Evolutionary conservation across 1,284 basidiomycete genomes (phyloP).

Genomic region (Mycena sp.): DNA sequence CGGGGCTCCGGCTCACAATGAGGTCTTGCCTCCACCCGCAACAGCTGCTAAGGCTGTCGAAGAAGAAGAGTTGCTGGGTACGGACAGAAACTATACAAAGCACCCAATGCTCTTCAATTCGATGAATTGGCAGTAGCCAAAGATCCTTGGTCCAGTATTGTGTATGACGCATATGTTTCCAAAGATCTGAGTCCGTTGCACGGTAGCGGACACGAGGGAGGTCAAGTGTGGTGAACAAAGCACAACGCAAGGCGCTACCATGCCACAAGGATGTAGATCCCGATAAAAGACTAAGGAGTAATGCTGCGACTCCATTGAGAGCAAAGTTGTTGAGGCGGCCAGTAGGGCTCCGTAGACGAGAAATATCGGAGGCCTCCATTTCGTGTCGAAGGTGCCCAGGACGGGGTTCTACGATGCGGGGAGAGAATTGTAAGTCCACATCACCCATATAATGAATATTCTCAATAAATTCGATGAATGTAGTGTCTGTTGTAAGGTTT

Average conservation of each 20-base stretch:
- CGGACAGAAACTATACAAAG: neutral
- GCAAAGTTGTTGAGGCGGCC: conserved; percentile 5
- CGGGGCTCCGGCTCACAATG: too few species aligned
- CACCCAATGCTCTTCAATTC: conserved; percentile 6
- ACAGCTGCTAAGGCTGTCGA: neutral
- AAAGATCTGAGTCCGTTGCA: conserved; percentile 19
- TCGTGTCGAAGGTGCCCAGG: too few species aligned
- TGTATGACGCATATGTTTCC: conserved; percentile 16
- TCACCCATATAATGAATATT: too few species aligned
- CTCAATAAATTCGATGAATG: too few species aligned
- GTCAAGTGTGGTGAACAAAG: conserved; percentile 25
- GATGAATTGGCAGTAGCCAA: conserved; percentile 10
- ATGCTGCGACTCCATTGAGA: neutral
- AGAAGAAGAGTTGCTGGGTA: neutral
- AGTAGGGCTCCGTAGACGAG: neutral
- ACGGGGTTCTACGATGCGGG: too few species aligned
- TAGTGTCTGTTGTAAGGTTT: too few species aligned
- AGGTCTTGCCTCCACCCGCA: neutral
- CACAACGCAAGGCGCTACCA: conserved; percentile 14
- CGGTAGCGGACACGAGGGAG: conserved; percentile 25
- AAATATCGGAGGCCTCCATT: conserved; percentile 17
- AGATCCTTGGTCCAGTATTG: neutral
- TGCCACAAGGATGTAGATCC: neutral
- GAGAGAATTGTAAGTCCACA: too few species aligned
- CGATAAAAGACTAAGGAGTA: neutral